Conservation (phyloP, 139 green algal genomes). For the Eudorina sp. region DNA sequence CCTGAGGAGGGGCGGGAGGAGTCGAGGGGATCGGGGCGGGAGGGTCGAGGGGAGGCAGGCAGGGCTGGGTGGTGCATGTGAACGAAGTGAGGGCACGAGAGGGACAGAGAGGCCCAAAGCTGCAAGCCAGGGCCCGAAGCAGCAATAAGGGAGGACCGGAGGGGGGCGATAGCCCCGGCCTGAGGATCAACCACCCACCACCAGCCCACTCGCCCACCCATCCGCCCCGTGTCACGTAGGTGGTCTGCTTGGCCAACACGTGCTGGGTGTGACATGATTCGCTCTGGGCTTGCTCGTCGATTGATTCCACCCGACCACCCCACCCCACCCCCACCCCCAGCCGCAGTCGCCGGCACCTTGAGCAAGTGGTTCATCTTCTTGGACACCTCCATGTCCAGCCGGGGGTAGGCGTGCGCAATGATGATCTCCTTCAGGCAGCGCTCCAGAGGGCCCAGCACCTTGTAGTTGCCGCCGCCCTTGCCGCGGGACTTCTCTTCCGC, state of each 20-base stretch:
- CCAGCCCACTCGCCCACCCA: no score
- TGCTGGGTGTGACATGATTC: no score
- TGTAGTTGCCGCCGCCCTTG: conserved; percentile 22
- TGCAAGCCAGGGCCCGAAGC: neutral
- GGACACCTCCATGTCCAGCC: conserved; percentile 98
- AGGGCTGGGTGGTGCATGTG: neutral
- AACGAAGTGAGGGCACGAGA: neutral
- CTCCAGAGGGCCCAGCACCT: conserved; percentile 26
- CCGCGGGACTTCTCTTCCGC: conserved; percentile 10
- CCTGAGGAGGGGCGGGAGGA: conserved; percentile 63
- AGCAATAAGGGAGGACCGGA: no score
- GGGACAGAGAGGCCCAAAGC: neutral
- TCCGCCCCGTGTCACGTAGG: no score
- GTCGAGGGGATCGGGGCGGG: neutral
- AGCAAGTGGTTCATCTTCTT: conserved; percentile 99
- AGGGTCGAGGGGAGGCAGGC: neutral
- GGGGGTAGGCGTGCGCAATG: conserved; percentile 92
- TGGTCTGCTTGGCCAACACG: no score
- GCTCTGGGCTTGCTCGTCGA: no score
- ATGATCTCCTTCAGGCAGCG: conserved; percentile 66
- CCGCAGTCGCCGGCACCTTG: conserved; percentile 75
- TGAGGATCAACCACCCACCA: no score
- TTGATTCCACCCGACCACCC: no score
- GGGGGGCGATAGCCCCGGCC: no score
- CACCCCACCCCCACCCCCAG: neutral